A percentile compares a stretch with the other conserved stretches of the same genome.
Evolutionary conservation across 768 basidiomycete species (phyloP).

Genomic region (Macrocybe gigantea): DNA sequence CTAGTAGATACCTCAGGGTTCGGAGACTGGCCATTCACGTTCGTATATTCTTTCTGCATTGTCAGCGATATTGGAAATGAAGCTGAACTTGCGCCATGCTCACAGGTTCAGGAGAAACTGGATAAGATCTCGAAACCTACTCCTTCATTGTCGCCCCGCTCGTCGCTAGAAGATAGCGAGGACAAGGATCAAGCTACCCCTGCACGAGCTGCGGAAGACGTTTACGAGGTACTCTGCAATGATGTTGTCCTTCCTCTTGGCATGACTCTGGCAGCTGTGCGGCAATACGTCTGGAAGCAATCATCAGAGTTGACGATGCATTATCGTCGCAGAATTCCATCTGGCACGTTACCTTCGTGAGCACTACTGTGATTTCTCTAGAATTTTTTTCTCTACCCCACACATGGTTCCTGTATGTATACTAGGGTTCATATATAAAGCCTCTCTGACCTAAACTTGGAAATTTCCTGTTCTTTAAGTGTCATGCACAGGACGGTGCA

Average conservation of each 20-base stretch:
- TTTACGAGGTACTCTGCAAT: constrained; percentile 86
- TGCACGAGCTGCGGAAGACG: constrained; percentile 45
- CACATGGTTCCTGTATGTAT: too few relatives aligned
- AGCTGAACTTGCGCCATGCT: background rate
- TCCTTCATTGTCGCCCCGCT: background rate
- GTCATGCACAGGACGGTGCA: too few relatives aligned
- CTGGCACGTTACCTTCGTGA: too few relatives aligned
- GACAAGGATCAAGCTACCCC: background rate
- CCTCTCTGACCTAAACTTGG: too few relatives aligned
- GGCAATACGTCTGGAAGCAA: constrained; percentile 86
- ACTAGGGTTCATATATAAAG: too few relatives aligned
- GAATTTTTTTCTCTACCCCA: too few relatives aligned
- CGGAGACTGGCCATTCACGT: constrained; percentile 83
- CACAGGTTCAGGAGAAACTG: constrained; percentile 78
- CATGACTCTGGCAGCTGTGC: constrained; percentile 87
- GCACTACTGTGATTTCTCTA: too few relatives aligned
- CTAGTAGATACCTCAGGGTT: constrained; percentile 79
- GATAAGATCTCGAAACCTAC: constrained; percentile 34
- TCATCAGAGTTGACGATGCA: constrained; percentile 67
- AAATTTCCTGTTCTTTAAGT: too few relatives aligned
- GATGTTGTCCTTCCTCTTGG: constrained; percentile 75
- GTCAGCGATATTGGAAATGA: background rate
- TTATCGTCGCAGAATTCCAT: constrained; percentile 48
- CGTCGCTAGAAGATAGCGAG: background rate
- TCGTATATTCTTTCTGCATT: constrained; percentile 18